These are phyloP conservation scores for Eimeria brunetti DNA, from an alignment of 169 alveolate species.

Conservation along the genomic window DNA sequence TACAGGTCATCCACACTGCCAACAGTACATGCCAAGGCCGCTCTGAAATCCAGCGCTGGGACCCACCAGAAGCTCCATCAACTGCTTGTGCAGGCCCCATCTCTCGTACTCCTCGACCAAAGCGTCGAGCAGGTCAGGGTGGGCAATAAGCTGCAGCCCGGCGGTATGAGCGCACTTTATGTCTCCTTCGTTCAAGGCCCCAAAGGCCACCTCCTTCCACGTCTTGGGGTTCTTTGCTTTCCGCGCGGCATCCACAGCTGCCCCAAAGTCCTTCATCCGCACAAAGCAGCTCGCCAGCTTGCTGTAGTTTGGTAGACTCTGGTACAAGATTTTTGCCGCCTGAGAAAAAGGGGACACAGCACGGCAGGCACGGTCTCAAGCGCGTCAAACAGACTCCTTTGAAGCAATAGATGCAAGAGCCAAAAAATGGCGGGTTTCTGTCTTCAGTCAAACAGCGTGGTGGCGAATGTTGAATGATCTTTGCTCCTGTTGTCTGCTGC, in stretches of 20 bases:
- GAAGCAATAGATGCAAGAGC: neutral
- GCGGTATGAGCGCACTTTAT: slow-evolving; percentile 96
- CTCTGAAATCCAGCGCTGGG: neutral
- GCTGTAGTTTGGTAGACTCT: slow-evolving; percentile 97
- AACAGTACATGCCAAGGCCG: neutral
- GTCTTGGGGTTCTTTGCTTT: slow-evolving; percentile 98
- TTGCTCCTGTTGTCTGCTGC: neutral
- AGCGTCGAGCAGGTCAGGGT: slow-evolving; percentile 99
- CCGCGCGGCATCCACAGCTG: slow-evolving; percentile 99
- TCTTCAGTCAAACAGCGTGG: neutral
- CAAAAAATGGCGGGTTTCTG: neutral
- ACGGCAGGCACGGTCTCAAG: neutral
- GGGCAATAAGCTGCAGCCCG: slow-evolving; percentile 97
- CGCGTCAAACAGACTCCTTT: neutral
- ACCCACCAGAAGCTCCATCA: slow-evolving; percentile 91
- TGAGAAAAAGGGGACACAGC: neutral
- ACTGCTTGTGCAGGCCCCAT: slow-evolving; percentile 94
- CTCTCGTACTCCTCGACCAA: slow-evolving; percentile 95
- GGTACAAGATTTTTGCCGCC: slow-evolving; percentile 96
- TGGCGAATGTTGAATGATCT: neutral
- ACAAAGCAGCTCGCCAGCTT: slow-evolving; percentile 98
- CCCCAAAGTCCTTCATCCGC: slow-evolving; percentile 95
- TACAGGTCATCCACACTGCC: neutral
- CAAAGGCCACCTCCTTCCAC: slow-evolving; percentile 95
- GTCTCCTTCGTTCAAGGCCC: slow-evolving; percentile 94